Evolutionary conservation across 163 green algal genomes (phyloP).

Genomic region (Volvox carteri): DNA sequence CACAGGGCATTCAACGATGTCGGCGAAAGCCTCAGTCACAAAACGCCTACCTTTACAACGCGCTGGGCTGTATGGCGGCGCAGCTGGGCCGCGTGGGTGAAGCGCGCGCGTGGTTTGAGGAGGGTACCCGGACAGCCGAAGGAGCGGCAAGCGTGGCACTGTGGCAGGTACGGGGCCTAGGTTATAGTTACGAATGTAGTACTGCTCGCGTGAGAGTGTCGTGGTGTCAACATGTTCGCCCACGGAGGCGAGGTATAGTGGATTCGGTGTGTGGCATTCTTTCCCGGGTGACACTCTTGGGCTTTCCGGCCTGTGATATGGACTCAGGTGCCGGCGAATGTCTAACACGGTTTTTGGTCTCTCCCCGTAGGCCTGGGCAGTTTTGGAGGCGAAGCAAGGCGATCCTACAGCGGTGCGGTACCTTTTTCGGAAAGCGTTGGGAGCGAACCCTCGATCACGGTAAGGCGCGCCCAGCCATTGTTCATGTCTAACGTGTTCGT

Average conservation of each 20-base stretch:
- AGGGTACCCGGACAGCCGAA: slow-evolving; percentile 58
- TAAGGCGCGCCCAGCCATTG: too few relatives aligned
- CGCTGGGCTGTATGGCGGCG: slow-evolving; percentile 88
- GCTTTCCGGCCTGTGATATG: too few relatives aligned
- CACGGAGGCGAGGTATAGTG: too few relatives aligned
- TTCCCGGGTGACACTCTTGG: too few relatives aligned
- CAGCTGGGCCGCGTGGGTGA: slow-evolving; percentile 83
- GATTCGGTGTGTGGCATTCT: too few relatives aligned
- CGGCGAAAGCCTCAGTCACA: slow-evolving; percentile 57
- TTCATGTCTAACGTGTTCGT: too few relatives aligned
- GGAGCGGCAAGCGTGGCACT: slow-evolving; percentile 74
- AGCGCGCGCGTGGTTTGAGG: slow-evolving; percentile 87
- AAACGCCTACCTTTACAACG: slow-evolving; percentile 93
- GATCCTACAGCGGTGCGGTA: slow-evolving; percentile 77
- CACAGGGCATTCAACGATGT: slow-evolving; percentile 80
- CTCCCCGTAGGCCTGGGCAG: slow-evolving; percentile 85
- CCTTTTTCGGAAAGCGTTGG: slow-evolving; percentile 80
- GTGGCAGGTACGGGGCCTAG: slow-evolving; percentile 78
- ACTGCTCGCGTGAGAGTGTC: too few relatives aligned
- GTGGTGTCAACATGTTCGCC: too few relatives aligned
- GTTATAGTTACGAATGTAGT: too few relatives aligned
- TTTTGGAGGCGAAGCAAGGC: slow-evolving; percentile 86
- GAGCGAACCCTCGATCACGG: slow-evolving; percentile 72
- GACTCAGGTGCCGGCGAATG: too few relatives aligned
- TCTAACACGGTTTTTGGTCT: too few relatives aligned